A percentile compares a stretch with the other conserved stretches of the same genome.
These are phyloP conservation scores for Gloeophyllum trabeum DNA, from an alignment of 768 basidiomycete species.

Conservation along the genomic window DNA sequence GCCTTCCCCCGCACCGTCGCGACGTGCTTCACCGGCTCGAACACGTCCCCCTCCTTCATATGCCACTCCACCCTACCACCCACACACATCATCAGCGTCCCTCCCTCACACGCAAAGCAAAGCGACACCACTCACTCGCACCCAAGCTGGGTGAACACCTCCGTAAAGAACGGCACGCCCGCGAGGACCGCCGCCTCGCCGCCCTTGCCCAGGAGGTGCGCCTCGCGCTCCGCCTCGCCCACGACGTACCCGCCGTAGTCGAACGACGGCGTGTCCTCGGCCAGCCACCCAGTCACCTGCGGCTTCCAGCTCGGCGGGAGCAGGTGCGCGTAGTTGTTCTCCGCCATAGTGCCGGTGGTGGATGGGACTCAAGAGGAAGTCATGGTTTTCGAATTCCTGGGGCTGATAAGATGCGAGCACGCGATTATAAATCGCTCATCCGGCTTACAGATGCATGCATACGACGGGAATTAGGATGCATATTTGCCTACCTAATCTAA, in stretches of 20 bases:
- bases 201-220: slow-evolving; percentile 87
- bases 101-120: background rate
- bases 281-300: slow-evolving; percentile 73
- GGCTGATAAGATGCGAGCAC: too few species aligned
- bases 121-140: slow-evolving; percentile 63
- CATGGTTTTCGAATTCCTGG: too few species aligned
- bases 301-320: slow-evolving; percentile 89
- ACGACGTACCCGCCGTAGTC: slow-evolving; percentile 97
- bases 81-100: background rate
- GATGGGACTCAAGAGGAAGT: slow-evolving; percentile 3
- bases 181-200: slow-evolving; percentile 71
- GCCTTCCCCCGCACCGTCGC: slow-evolving; percentile 90
- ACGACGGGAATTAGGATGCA: too few species aligned
- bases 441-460: too few species aligned
- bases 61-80: slow-evolving; percentile 89
- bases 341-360: slow-evolving; percentile 1
- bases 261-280: slow-evolving; percentile 91
- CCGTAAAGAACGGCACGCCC: slow-evolving; percentile 91
- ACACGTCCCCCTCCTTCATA: slow-evolving; percentile 69
- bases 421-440: too few species aligned
- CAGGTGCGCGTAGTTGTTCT: slow-evolving; percentile 41
- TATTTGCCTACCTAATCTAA: too few species aligned
- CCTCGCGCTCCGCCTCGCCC: slow-evolving; percentile 78
- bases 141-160: slow-evolving; percentile 80
- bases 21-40: slow-evolving; percentile 73